Conservation (phyloP, 768 basidiomycete species). For the Leccinum broughii region DNA sequence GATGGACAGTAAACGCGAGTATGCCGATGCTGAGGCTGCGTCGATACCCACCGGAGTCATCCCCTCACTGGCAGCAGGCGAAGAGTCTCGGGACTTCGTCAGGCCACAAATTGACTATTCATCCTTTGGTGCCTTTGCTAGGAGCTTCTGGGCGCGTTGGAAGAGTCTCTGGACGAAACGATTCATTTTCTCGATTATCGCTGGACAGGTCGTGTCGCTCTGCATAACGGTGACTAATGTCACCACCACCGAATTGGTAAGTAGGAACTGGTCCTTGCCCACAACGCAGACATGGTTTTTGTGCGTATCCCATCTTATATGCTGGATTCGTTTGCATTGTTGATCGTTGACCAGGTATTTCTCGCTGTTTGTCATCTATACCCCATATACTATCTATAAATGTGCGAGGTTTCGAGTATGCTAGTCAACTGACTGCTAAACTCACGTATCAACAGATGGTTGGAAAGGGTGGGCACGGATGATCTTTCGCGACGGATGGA, state of each 20-base stretch:
- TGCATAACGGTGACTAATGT: conserved; percentile 91
- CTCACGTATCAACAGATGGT: conserved; percentile 54
- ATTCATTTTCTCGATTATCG: conserved; percentile 67
- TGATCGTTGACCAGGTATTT: conserved; percentile 58
- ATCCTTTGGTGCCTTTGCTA: conserved; percentile 52
- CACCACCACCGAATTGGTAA: conserved; percentile 76
- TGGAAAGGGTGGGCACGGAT: conserved; percentile 80
- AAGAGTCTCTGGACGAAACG: conserved; percentile 76
- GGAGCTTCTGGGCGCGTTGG: conserved; percentile 60
- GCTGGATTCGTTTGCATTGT: not conserved
- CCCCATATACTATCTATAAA: conserved; percentile 87
- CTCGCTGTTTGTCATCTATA: conserved; percentile 71
- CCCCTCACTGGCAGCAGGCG: not conserved
- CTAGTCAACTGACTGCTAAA: not conserved
- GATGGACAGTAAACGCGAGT: conserved; percentile 27
- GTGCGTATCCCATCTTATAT: conserved; percentile 44
- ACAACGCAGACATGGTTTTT: conserved; percentile 85
- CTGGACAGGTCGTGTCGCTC: conserved; percentile 81
- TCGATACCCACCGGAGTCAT: not conserved
- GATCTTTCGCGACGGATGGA: conserved; percentile 79
- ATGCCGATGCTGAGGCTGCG: conserved; percentile 11
- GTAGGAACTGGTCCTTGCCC: conserved; percentile 67
- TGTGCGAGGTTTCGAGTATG: conserved; percentile 47
- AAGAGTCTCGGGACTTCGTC: not conserved
- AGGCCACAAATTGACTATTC: conserved; percentile 69